These are phyloP conservation scores for Candolleomyces aberdarensis DNA, from an alignment of 768 basidiomycete species.

Conservation along the genomic window DNA sequence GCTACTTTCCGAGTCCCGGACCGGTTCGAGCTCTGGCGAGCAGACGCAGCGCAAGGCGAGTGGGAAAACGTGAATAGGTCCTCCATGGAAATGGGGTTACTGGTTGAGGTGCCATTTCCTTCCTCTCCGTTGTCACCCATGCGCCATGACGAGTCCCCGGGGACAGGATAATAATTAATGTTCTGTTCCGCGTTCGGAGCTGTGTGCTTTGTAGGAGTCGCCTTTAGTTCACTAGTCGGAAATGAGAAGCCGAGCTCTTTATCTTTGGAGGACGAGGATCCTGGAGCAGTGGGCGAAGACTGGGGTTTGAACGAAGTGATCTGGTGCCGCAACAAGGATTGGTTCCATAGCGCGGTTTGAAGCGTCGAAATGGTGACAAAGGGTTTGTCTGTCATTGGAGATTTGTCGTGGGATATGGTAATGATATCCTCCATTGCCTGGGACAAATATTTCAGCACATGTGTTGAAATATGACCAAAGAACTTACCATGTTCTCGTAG, in stretches of 20 bases:
- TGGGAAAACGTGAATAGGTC: constrained; percentile 54
- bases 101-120: constrained; percentile 33
- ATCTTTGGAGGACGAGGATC: constrained; percentile 34
- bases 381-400: constrained; percentile 62
- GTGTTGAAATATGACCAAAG: constrained; percentile 1
- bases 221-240: constrained; percentile 40
- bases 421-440: constrained; percentile 82
- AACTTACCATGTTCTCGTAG: constrained; percentile 79
- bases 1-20: constrained; percentile 2
- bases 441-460: constrained; percentile 8
- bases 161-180: constrained; percentile 63
- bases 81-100: constrained; percentile 54
- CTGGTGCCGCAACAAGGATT: constrained; percentile 61
- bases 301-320: constrained; percentile 42
- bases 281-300: constrained; percentile 29
- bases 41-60: constrained; percentile 27
- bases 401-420: constrained; percentile 68
- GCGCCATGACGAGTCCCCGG: constrained; percentile 65
- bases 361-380: constrained; percentile 68
- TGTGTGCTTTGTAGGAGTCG: constrained; percentile 13
- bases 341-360: constrained; percentile 79
- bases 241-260: constrained; percentile 70
- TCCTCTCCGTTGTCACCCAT: constrained; percentile 66
- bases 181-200: constrained; percentile 22
- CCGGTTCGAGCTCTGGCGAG: constrained; percentile 2